phyloP scores from a whole-genome alignment of 108 stramenopile species.

The Schizochytrium sp. region DNA sequence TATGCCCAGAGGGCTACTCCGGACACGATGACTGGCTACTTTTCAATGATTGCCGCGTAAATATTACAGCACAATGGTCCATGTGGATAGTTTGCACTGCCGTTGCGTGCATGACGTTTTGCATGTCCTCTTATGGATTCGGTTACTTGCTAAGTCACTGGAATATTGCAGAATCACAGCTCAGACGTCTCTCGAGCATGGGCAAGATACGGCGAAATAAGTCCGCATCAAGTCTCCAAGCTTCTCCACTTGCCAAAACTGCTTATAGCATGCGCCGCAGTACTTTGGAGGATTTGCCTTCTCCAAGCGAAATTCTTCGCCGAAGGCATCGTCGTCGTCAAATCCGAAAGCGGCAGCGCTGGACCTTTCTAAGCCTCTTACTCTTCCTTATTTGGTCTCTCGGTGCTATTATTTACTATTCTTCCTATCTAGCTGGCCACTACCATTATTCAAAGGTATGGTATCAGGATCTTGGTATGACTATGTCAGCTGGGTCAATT shows the following conservation, averaged over 20 bases:
- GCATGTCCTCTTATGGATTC: not conserved
- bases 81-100: not conserved
- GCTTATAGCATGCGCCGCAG: not conserved
- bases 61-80: not conserved
- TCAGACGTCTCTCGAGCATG: constrained; percentile 17
- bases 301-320: not conserved
- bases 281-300: not conserved
- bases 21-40: constrained; percentile 46
- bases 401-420: constrained; percentile 29
- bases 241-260: too few species aligned
- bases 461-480: constrained; percentile 28
- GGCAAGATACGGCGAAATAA: not conserved
- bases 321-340: not conserved
- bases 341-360: constrained; percentile 37
- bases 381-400: not conserved
- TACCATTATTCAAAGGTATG: not conserved
- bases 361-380: not conserved
- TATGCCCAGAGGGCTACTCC: constrained; percentile 56
- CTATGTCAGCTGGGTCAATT: constrained; percentile 8
- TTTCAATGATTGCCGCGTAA: constrained; percentile 54
- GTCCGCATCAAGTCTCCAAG: not conserved
- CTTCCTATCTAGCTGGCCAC: not conserved
- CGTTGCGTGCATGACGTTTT: not conserved
- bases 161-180: not conserved
- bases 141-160: constrained; percentile 18